Evolutionary conservation across 108 stramenopile species (phyloP).

Genomic region (Skeletonema potamos): DNA sequence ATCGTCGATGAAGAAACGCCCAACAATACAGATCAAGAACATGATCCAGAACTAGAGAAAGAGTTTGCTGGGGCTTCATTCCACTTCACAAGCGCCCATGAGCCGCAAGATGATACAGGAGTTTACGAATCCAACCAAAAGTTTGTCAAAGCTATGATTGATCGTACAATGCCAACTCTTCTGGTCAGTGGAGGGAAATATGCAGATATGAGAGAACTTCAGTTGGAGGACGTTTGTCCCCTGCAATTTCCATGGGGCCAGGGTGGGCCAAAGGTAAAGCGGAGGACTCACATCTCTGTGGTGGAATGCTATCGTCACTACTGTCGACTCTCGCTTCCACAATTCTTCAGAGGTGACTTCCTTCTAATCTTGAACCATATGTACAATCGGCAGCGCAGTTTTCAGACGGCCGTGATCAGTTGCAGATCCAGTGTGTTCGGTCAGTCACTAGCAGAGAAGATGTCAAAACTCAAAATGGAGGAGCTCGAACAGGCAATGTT

Average conservation of each 20-base stretch:
- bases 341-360: constrained; percentile 4
- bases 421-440: constrained; percentile 3
- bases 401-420: neutral
- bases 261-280: neutral
- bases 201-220: neutral
- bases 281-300: neutral
- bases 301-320: constrained; percentile 4
- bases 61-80: constrained; percentile 5
- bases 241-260: constrained; percentile 13
- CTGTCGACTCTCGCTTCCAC: neutral
- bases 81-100: constrained; percentile 10
- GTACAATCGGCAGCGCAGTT: constrained; percentile 3
- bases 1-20: neutral
- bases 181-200: constrained; percentile 6
- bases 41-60: constrained; percentile 3
- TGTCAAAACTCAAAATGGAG: neutral
- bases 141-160: constrained; percentile 10
- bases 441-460: neutral
- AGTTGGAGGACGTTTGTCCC: neutral
- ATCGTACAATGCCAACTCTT: constrained; percentile 4
- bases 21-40: constrained; percentile 12
- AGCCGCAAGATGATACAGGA: constrained; percentile 5
- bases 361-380: neutral
- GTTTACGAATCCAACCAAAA: neutral
- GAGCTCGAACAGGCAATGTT: neutral